phyloP scores from a whole-genome alignment of 2,329 filamentous ascomycete species.

The Aphanocladium album region DNA sequence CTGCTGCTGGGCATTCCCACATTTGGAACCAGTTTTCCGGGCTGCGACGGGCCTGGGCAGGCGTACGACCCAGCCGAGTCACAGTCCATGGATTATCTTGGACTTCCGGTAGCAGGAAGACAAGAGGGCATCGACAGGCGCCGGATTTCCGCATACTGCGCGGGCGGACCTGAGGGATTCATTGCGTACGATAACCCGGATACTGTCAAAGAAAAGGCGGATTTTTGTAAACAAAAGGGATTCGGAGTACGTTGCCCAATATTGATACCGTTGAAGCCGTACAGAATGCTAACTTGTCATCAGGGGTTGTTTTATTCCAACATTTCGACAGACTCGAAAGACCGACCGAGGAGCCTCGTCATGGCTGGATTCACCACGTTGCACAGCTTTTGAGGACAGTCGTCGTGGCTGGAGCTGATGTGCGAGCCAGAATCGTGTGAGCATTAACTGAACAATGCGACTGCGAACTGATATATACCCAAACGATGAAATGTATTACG shows the following conservation, averaged over 20 bases:
- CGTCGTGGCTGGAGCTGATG: constrained; percentile 9
- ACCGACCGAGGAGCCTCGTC: constrained; percentile 53
- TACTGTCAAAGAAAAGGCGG: constrained; percentile 70
- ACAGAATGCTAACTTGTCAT: constrained; percentile 10
- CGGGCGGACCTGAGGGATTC: constrained; percentile 69
- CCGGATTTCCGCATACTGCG: constrained; percentile 65
- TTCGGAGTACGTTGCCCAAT: constrained; percentile 50
- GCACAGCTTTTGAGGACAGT: constrained; percentile 39
- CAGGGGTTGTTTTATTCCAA: constrained; percentile 79
- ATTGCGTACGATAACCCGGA: constrained; percentile 75
- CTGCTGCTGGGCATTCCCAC: constrained; percentile 71
- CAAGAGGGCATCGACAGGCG: constrained; percentile 64
- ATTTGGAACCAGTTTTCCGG: constrained; percentile 70
- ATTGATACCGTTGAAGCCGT: constrained; percentile 2
- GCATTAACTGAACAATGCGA: constrained; percentile 13
- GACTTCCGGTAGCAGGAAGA: constrained; percentile 57
- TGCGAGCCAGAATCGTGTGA: constrained; percentile 15
- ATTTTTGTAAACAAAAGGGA: constrained; percentile 64
- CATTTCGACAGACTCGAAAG: constrained; percentile 63
- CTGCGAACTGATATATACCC: background rate
- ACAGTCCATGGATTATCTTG: constrained; percentile 70
- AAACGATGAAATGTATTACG: background rate
- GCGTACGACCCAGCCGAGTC: constrained; percentile 47
- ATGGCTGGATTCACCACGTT: constrained; percentile 54
- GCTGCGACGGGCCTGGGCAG: constrained; percentile 60